Base-by-base conservation (phyloP, 495 filamentous ascomycete species). In the Rostrohypoxylon terebratum region DNA sequence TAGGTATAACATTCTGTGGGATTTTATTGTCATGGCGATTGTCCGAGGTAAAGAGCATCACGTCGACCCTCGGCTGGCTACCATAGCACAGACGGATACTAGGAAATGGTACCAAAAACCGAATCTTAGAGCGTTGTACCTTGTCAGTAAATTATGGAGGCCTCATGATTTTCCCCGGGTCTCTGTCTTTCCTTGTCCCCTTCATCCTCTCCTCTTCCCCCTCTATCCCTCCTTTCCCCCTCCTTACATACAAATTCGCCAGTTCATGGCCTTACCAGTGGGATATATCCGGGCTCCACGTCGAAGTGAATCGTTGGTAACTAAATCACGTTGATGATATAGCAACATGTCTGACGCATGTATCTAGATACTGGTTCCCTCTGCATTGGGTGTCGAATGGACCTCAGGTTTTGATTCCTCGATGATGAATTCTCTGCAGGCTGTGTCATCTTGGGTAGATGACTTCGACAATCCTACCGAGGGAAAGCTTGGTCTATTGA, bases 331-430 rank as follows among this genome's bases (percentile, higher is more conserved):
- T 38, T 38, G 34, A 9, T 38, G 8, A 38, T 38, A 38, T 7
- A 38, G 34, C 34, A 9, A 8, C 11, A 40, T 45, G 14, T 60
- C 71, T 73, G 25, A 73, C 28, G 31, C n/a, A 4, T 5, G 16
- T 8, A 7, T 58, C 1, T 10, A 73, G 71, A 50, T 87, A 54
- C 75, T 90, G 60, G 81, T 87, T 55, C 86, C 87, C 1, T 80
- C 83, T 4, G 85, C 81, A 61, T 84, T 89, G 77, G 88, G 88
- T 11, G 83, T 88, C 47, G 88, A 88, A 74, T 88, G 87, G 79
- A 90, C 87, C 0, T 87, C 86, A 11, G 87, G 88, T 4, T 90
- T 89, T 70, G 87, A 90, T 71, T 86, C 84, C 0, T 84, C 85
- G 55, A 85, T 89, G 73, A 87, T 89, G 79, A 90, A 88, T 4